A percentile compares a stretch with the other conserved stretches of the same genome.
phyloP scores from a whole-genome alignment of 805 yeast species.

The Sugiyamaella qingdaonensis region DNA sequence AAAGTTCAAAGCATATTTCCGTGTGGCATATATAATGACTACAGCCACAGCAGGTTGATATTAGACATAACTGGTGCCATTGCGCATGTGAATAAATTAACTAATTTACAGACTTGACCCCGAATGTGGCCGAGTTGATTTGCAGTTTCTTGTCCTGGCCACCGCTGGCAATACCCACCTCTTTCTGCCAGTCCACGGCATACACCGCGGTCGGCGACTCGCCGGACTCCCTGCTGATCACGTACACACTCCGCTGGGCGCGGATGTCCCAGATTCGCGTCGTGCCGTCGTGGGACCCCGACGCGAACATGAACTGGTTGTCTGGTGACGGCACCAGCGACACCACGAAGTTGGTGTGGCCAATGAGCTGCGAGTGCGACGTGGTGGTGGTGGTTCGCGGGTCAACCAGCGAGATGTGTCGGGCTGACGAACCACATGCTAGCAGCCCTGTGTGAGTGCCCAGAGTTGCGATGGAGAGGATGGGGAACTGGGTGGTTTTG shows the following conservation, averaged over 20 bases:
- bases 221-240: constrained; percentile 66
- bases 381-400: constrained; percentile 65
- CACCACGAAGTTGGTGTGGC: constrained; percentile 90
- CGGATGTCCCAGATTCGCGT: constrained; percentile 95
- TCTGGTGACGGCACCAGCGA: constrained; percentile 69
- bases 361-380: constrained; percentile 67
- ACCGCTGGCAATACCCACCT: constrained; percentile 83
- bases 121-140: constrained; percentile 45
- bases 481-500: constrained; percentile 77
- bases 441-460: constrained; percentile 59
- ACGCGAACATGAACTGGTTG: constrained; percentile 75
- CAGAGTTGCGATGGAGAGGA: constrained; percentile 69
- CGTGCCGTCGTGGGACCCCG: constrained; percentile 96
- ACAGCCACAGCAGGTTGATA: too few relatives aligned
- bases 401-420: constrained; percentile 91
- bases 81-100: too few relatives aligned
- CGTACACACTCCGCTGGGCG: constrained; percentile 74
- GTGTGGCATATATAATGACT: too few relatives aligned
- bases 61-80: too few relatives aligned
- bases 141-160: constrained; percentile 93
- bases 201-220: constrained; percentile 61
- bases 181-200: constrained; percentile 77
- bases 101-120: background rate
- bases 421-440: constrained; percentile 96
- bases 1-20: too few relatives aligned